A percentile compares a stretch with the other conserved stretches of the same genome.
These are phyloP conservation scores for Psophocarpus tetragonolobus DNA, from an alignment of 306 rosid species.

Conservation along the genomic window DNA sequence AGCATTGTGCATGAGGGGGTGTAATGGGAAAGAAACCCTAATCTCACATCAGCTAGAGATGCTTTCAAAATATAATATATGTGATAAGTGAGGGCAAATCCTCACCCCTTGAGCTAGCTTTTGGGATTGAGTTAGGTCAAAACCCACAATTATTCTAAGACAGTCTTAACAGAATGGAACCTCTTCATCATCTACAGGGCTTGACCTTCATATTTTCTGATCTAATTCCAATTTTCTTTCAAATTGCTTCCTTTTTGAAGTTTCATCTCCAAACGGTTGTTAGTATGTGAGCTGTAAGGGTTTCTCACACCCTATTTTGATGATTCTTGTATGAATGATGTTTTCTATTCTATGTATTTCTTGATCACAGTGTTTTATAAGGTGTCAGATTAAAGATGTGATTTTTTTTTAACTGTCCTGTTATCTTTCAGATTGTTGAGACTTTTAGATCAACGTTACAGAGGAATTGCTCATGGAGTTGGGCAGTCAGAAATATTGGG, in stretches of 20 bases:
- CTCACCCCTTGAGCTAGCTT: no score
- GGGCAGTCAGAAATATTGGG: slow-evolving; percentile 98
- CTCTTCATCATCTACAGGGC: not conserved
- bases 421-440: slow-evolving; percentile 75
- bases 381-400: slow-evolving; percentile 13
- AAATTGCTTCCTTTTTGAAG: not conserved
- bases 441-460: slow-evolving; percentile 93
- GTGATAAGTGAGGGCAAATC: no score
- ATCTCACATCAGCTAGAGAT: no score
- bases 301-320: not conserved
- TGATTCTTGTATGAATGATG: not conserved
- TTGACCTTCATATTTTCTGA: not conserved
- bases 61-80: no score
- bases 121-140: no score
- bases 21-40: no score
- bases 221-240: not conserved
- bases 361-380: not conserved
- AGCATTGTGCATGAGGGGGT: no score
- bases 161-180: not conserved
- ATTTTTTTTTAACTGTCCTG: slow-evolving; percentile 22
- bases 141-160: no score
- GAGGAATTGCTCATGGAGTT: slow-evolving; percentile 96
- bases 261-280: slow-evolving; percentile 1
- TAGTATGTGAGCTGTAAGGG: not conserved
- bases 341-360: slow-evolving; percentile 3